These are phyloP conservation scores for Podila minutissima DNA, from an alignment of 192 early-diverging fungal genomes.

Conservation along the genomic window DNA sequence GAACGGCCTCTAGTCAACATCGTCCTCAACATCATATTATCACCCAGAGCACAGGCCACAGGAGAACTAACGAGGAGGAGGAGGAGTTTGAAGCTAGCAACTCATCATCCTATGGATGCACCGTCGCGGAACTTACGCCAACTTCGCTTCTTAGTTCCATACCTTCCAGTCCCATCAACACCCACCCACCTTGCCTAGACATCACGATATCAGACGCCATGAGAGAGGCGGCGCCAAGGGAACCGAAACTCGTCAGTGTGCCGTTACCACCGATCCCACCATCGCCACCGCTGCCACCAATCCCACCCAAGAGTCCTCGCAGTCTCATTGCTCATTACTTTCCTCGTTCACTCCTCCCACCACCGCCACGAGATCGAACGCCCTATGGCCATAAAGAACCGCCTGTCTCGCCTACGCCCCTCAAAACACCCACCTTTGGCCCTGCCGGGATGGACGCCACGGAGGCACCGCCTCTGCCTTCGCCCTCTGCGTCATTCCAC, in stretches of 20 bases:
- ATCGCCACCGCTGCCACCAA: slow-evolving; percentile 25
- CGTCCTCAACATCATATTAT: neutral
- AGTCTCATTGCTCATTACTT: slow-evolving; percentile 43
- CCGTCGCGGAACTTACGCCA: neutral
- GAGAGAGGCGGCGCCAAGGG: too few relatives aligned
- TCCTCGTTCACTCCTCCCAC: slow-evolving; percentile 34
- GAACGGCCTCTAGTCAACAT: neutral
- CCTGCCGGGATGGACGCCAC: slow-evolving; percentile 7
- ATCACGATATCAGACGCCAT: neutral
- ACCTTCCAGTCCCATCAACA: neutral
- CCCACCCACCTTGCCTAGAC: neutral
- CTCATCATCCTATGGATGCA: neutral
- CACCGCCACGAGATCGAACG: slow-evolving; percentile 17
- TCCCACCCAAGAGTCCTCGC: slow-evolving; percentile 32
- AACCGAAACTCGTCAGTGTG: neutral
- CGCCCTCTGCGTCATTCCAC: slow-evolving; percentile 21
- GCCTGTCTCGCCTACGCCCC: slow-evolving; percentile 14
- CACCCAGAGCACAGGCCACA: too few relatives aligned
- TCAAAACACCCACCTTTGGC: slow-evolving; percentile 48
- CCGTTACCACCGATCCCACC: slow-evolving; percentile 11
- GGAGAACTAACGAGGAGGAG: too few relatives aligned
- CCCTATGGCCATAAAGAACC: neutral
- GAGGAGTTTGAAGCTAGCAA: too few relatives aligned
- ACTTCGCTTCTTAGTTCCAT: neutral
- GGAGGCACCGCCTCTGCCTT: slow-evolving; percentile 18